A percentile compares a stretch with the other conserved stretches of the same genome.
Conservation (phyloP, 805 yeast genomes). For the Kluyveromyces starmeri region DNA sequence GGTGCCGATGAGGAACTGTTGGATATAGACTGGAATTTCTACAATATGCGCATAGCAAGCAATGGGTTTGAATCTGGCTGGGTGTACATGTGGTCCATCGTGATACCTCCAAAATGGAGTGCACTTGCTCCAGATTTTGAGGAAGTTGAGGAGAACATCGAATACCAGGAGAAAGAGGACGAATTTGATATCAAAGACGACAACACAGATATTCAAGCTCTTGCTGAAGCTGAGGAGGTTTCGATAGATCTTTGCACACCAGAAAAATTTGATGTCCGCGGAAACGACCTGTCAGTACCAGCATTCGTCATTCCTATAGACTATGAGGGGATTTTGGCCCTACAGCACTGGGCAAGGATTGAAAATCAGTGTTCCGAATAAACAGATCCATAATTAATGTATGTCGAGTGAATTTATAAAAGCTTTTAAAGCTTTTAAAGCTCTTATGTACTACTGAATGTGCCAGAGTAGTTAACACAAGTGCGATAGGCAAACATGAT, state of each 20-base stretch:
- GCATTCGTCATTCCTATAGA: constrained; percentile 55
- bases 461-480: too few relatives aligned
- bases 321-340: constrained; percentile 27
- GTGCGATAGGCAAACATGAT: too few relatives aligned
- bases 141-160: constrained; percentile 85
- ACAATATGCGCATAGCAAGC: constrained; percentile 65
- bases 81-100: constrained; percentile 73
- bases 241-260: constrained; percentile 55
- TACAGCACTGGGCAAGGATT: constrained; percentile 12
- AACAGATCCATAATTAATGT: too few relatives aligned
- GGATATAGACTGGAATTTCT: constrained; percentile 80
- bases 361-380: too few relatives aligned
- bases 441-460: too few relatives aligned
- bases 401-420: too few relatives aligned
- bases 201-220: constrained; percentile 48
- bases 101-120: constrained; percentile 88
- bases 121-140: constrained; percentile 95
- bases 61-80: constrained; percentile 82
- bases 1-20: constrained; percentile 81
- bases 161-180: constrained; percentile 80
- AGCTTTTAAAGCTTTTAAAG: too few relatives aligned
- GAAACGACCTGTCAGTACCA: constrained; percentile 41
- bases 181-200: constrained; percentile 80
- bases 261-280: constrained; percentile 65
- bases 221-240: constrained; percentile 54